These are phyloP conservation scores for Globisporangium barbulae DNA, from an alignment of 352 stramenopile genomes.

Conservation along the genomic window DNA sequence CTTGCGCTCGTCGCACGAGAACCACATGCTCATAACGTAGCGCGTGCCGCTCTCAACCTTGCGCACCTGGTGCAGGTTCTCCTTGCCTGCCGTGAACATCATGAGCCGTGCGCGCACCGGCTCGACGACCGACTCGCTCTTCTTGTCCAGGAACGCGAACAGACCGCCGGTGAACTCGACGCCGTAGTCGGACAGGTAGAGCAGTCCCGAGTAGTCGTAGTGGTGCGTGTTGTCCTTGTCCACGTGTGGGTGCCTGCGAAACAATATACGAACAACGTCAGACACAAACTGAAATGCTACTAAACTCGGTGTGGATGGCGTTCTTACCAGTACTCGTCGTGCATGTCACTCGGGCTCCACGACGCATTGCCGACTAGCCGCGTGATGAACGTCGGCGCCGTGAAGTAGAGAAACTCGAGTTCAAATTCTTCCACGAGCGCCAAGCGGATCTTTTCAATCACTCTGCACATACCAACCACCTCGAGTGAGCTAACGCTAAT, in stretches of 20 bases:
- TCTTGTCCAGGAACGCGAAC: slow-evolving; percentile 88
- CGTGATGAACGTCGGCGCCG: slow-evolving; percentile 92
- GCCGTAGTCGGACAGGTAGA: slow-evolving; percentile 83
- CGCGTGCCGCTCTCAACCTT: slow-evolving; percentile 70
- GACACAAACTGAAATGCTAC: not conserved
- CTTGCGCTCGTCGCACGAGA: slow-evolving; percentile 86
- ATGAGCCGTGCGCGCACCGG: slow-evolving; percentile 75
- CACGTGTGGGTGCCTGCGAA: slow-evolving; percentile 77
- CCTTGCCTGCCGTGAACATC: slow-evolving; percentile 88
- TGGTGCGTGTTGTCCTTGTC: slow-evolving; percentile 93
- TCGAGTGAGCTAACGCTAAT: too few relatives aligned
- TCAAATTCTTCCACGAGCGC: slow-evolving; percentile 80
- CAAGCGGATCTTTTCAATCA: slow-evolving; percentile 79
- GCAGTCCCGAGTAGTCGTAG: slow-evolving; percentile 91
- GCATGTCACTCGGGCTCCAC: slow-evolving; percentile 75
- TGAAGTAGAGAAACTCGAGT: slow-evolving; percentile 85
- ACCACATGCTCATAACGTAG: slow-evolving; percentile 92
- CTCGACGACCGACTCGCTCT: slow-evolving; percentile 65
- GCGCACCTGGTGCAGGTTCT: slow-evolving; percentile 88
- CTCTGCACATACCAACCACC: slow-evolving; percentile 7
- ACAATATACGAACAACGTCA: not conserved
- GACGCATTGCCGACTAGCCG: slow-evolving; percentile 80
- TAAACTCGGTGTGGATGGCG: too few relatives aligned
- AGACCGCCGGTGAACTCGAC: slow-evolving; percentile 87
- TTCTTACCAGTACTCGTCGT: slow-evolving; percentile 90